Base-by-base conservation (phyloP, 1,284 basidiomycete genomes). In the Phlebopus sp. region DNA sequence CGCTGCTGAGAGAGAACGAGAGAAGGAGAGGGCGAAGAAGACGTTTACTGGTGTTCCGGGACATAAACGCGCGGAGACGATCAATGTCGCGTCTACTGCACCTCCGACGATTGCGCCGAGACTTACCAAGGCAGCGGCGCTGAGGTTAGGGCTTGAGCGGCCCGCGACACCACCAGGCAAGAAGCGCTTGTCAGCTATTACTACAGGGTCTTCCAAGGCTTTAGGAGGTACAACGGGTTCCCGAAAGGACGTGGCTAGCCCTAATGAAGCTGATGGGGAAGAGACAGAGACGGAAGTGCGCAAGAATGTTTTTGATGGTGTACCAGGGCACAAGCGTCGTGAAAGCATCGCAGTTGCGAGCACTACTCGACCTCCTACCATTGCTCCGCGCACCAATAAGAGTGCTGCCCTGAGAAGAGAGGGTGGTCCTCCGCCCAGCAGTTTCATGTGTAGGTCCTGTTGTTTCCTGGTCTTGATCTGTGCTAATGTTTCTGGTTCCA, bases 301-400 rank as follows among this genome's bases (percentile, higher is more conserved):
- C 41, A 68, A 66, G 45, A 66, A 64, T 23, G 79, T 74, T 0
- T 91, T 89, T 55, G 84, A 88, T 0, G 87, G 86, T 30, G 82
- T 90, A 2, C 88, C 88, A 2, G 90, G 90, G 1, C 89, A 91
- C 60, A 91, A 90, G 67, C 73, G 89, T 46, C 70, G 85, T 30
- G 85, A 89, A 62, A 78, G 77, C 10, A 81, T 92, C 52, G 60
- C 77, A 1, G 88, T 92, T 18, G 76, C 82, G 13, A 85, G 82
- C 51, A 75, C 76, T 5, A 59, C 51, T 39, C 74, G 70, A 53
- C 71, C 81, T 7, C 89, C 90, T 0, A 73, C 72, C 2, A 73
- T 90, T 11, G 69, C 75, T 7, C 88, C 88, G 3, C 74, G 84
- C 35, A 62, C 78, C 53, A 91, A 90, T 57, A 82, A 75, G 62